A percentile compares a stretch with the other conserved stretches of the same genome.
phyloP scores from a whole-genome alignment of 2,329 filamentous ascomycete genomes.

The Calonectria fujianensis region DNA sequence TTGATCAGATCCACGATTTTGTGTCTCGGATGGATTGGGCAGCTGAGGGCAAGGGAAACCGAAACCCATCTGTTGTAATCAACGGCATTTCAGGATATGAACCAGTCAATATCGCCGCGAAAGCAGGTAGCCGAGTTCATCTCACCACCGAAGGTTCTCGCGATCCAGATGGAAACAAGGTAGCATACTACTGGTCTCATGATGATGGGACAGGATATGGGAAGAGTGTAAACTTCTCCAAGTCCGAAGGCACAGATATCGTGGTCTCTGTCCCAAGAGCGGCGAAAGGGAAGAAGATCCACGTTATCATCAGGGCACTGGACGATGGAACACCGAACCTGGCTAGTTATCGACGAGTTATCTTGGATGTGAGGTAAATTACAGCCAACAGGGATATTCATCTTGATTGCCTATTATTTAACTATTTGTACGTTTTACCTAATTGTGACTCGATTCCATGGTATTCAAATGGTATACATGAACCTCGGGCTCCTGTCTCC shows the following conservation, averaged over 20 bases:
- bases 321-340: constrained; percentile 10
- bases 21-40: constrained; percentile 15
- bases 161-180: constrained; percentile 3
- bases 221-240: not conserved
- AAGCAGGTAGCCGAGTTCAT: not conserved
- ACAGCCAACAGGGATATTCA: no score
- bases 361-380: constrained; percentile 12
- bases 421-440: not conserved
- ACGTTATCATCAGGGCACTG: not conserved
- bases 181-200: constrained; percentile 6
- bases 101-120: not conserved
- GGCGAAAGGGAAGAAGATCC: constrained; percentile 3
- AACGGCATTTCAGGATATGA: not conserved
- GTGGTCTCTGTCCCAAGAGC: not conserved
- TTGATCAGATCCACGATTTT: constrained; percentile 11
- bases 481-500: constrained; percentile 38
- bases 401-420: not conserved
- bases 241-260: not conserved
- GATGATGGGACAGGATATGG: constrained; percentile 5
- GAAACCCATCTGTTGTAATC: not conserved
- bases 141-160: constrained; percentile 1
- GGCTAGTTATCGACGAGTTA: constrained; percentile 7
- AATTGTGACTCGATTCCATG: not conserved
- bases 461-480: constrained; percentile 32
- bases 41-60: constrained; percentile 8